Evolutionary conservation across 108 stramenopile species (phyloP).

Genomic region (Skeletonema grethae): DNA sequence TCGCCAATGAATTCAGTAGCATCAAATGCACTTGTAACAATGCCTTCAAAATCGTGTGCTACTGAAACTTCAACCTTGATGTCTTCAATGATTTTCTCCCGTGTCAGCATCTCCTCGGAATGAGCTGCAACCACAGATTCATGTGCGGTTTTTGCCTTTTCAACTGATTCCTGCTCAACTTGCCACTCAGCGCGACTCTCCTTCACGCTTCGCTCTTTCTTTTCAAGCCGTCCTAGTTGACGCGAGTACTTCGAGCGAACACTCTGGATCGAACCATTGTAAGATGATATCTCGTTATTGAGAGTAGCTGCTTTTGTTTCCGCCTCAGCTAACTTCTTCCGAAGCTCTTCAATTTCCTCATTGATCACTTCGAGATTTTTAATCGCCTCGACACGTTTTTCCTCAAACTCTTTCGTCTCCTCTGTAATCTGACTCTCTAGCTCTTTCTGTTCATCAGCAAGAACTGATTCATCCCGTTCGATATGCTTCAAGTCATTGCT

Average conservation of each 20-base stretch:
- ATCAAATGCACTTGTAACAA: conserved; percentile 61
- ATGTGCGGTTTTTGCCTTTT: conserved; percentile 67
- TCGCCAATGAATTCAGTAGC: conserved; percentile 25
- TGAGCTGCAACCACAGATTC: conserved; percentile 71
- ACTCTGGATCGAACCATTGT: conserved; percentile 64
- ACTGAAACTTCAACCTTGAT: conserved; percentile 62
- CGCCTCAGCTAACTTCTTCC: conserved; percentile 58
- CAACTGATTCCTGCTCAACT: conserved; percentile 55
- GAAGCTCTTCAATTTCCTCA: conserved; percentile 73
- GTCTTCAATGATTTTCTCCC: conserved; percentile 56
- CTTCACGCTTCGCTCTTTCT: conserved; percentile 71
- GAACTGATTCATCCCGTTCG: conserved; percentile 78
- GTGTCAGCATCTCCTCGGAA: conserved; percentile 66
- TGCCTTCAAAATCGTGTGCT: conserved; percentile 61
- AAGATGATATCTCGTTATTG: conserved; percentile 60
- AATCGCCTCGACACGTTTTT: conserved; percentile 55
- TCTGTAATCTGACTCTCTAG: conserved; percentile 74
- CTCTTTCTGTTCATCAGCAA: conserved; percentile 75
- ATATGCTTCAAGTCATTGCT: conserved; percentile 75
- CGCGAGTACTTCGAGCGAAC: conserved; percentile 77
- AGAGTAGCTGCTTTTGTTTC: conserved; percentile 60
- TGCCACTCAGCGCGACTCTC: conserved; percentile 84
- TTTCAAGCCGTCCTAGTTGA: conserved; percentile 72
- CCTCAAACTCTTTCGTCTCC: conserved; percentile 74
- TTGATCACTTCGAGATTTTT: conserved; percentile 61